Base-by-base conservation (phyloP, 2,329 filamentous ascomycete species). In the Cytospora chrysosperma region DNA sequence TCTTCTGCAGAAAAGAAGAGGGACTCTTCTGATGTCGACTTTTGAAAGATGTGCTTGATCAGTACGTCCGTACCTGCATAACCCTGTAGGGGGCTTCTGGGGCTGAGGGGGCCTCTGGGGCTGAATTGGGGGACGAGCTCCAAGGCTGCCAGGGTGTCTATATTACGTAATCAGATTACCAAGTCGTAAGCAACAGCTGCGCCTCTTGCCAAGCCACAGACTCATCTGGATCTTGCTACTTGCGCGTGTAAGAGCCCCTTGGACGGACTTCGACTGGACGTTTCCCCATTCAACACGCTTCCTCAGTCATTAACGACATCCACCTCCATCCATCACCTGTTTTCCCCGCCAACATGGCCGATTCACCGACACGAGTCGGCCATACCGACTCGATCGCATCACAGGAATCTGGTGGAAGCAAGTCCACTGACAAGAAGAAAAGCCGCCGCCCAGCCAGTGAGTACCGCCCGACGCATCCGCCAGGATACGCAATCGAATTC, bases 371-470 rank as follows among this genome's bases (percentile, higher is more conserved):
- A 68, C 76, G 75, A 68, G 73, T 76, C 71, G 79, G 76, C 67
- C 79, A 76, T 68, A 71, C 78, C 72, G 82, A 85, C 74, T 85
- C 83, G 55, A 82, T 86, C 69, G 75, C 78, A 65, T 84, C 83
- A 47, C 79, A 83, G 70, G 83, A 87, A 68, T 80, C 80, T 62
- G 75, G 77, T 69, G 75, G 77, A 69, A 74, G 75, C 69, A 81
- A 83, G 71, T 73, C 77, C 68, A 72, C 83, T 83, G 81, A 95
- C 79, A 95, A 93, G 82, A 86, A 89, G 77, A 97, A 97, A 87
- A 96, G 87, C 83, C 88, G 91, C 78, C 89, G 92, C 78, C 94
- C 94, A 70, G 92, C 93, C 70, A 97, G 93, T 96, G 73, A 78
- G 82, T 77, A 62, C 58, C 32, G 77, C 37, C 61, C 62, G 51